Evolutionary conservation across 768 basidiomycete genomes (phyloP), one percentile per base, ranked within the genome.

Genomic region (Tremella mesenterica): DNA sequence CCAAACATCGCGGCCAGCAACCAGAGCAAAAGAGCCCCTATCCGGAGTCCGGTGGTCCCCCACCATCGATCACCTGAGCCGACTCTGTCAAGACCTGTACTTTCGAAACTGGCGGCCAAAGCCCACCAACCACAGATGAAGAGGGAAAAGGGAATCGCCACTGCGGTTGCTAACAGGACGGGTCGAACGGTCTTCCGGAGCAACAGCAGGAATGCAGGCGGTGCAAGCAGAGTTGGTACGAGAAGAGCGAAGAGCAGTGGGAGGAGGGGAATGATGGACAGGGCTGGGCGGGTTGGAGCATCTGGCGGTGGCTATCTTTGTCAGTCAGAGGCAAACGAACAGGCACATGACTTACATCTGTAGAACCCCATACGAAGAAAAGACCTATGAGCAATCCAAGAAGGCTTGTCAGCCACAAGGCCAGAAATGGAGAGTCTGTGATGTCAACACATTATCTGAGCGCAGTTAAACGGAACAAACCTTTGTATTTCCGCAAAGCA

Each of bases 181-280:
- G 90, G 89, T 52, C 83, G 81, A 53, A 88, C 85, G 61, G 90
- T 89, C 54, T 87, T 78, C 53, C 83, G 81, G 46, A 93, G 75
- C 36, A 92, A 78, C 1, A 71, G 47, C 16, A 73, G 53, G 54
- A 73, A 71, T 1, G 57, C 66, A 10, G 70, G 60, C 1, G 72
- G 72, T 4, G 69, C 45, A 13, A 66, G 26, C 1, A 71, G 50
- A 0, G 70, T 48, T 1, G 67, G 62, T 9, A 69, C 57, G 27
- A 68, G 54, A 9, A 73, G 59, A 3, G 64, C 44, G 6, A 68
- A 53, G 12, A 73, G 65, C 8, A 73, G 51, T 0, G 72, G 61
- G 5, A 69, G 54, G 12, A 71, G 58, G 4, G 69, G 65, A 1
- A 71, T 54, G 12, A 73, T 56, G 5, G 70, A 73, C 1, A 70